A percentile compares a stretch with the other conserved stretches of the same genome.
Conservation (phyloP, 805 yeast species). For the Kregervanrija fluxuum region DNA sequence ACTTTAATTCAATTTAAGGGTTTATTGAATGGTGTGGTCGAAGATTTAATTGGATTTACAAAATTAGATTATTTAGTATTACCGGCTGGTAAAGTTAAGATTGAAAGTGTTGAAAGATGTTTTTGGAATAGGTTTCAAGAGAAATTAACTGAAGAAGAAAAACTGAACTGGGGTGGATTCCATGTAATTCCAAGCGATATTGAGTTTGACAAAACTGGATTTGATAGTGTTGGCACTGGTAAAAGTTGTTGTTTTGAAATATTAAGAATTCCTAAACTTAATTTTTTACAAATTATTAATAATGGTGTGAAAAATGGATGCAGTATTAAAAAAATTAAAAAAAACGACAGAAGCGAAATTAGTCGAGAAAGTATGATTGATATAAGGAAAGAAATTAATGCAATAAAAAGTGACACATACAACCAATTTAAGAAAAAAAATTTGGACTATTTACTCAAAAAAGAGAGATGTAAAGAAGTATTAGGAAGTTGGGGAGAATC, state of each 20-base stretch:
- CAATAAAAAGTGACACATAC: conserved; percentile 5
- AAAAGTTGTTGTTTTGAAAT: too few relatives aligned
- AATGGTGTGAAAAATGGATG: conserved; percentile 60
- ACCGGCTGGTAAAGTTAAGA: conserved; percentile 26
- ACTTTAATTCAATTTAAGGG: conserved; percentile 56
- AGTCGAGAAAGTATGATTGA: conserved; percentile 9
- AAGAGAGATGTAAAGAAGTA: conserved; percentile 2
- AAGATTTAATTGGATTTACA: conserved; percentile 24
- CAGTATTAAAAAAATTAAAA: conserved; percentile 36
- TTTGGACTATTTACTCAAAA: conserved; percentile 2
- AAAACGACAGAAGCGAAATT: conserved; percentile 27
- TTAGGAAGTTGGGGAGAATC: conserved; percentile 12
- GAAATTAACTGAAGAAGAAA: background rate
- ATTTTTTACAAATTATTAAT: conserved; percentile 34
- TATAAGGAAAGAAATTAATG: background rate
- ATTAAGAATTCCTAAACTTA: too few relatives aligned
- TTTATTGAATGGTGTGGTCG: conserved; percentile 39
- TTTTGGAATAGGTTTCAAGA: conserved; percentile 24
- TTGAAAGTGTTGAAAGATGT: conserved; percentile 34
- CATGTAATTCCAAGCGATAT: too few relatives aligned
- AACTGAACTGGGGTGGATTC: too few relatives aligned
- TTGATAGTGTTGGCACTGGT: too few relatives aligned
- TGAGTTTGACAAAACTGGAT: too few relatives aligned
- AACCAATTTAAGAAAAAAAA: conserved; percentile 10
- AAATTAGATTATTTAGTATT: conserved; percentile 43